Evolutionary conservation across 495 filamentous ascomycete genomes (phyloP).

Genomic region (Aspergillus campestris): DNA sequence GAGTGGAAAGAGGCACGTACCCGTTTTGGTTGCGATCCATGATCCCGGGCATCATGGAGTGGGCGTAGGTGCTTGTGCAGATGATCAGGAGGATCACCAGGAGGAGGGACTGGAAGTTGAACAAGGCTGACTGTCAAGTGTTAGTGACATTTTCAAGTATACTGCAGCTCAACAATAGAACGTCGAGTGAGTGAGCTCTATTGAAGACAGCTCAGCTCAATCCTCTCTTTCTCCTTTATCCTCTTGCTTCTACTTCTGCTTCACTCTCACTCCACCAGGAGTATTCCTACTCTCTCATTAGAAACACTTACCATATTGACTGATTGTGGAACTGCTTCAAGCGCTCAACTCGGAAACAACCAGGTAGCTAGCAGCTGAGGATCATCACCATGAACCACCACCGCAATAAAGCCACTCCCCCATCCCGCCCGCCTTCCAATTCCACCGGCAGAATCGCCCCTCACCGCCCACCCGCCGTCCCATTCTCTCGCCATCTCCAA

Average conservation of each 20-base stretch:
- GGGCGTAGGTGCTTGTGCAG: slow-evolving; percentile 88
- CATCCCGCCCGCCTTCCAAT: background rate
- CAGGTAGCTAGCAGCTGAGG: background rate
- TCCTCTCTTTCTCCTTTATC: too few relatives aligned
- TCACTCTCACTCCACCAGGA: too few relatives aligned
- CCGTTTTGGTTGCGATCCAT: slow-evolving; percentile 91
- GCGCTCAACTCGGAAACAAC: too few relatives aligned
- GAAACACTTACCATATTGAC: slow-evolving; percentile 15
- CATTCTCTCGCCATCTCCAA: background rate
- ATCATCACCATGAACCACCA: background rate
- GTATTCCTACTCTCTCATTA: too few relatives aligned
- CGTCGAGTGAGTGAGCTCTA: background rate
- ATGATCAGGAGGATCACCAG: slow-evolving; percentile 90
- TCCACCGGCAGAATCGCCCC: slow-evolving; percentile 11
- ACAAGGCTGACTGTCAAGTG: slow-evolving; percentile 72
- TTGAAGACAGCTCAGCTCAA: too few relatives aligned
- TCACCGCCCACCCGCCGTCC: background rate
- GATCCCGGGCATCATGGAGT: slow-evolving; percentile 81
- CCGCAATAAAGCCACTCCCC: too few relatives aligned
- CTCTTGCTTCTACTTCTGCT: too few relatives aligned
- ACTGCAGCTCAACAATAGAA: background rate
- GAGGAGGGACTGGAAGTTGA: slow-evolving; percentile 94
- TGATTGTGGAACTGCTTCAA: background rate
- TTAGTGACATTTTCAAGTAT: slow-evolving; percentile 5
- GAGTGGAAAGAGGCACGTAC: slow-evolving; percentile 35